Evolutionary conservation across 495 filamentous ascomycete genomes (phyloP), one percentile per base, ranked within the genome.

Genomic region (Halenospora varia): DNA sequence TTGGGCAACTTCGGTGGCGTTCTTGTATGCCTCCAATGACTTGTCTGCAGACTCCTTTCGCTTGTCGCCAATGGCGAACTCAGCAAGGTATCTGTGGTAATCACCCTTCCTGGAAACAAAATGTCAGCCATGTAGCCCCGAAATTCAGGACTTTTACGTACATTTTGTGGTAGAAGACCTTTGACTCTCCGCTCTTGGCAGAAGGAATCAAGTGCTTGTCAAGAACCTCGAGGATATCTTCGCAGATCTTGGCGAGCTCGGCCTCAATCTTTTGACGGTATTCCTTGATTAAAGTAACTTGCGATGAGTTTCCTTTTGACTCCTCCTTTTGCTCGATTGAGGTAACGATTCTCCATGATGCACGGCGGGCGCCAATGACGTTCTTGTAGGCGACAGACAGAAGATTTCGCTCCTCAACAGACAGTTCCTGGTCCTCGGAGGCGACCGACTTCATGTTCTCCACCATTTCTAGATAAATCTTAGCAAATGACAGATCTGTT

Each of bases 111-210:
- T 96, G 44, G 45, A 25, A 48, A 48, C 54, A 40, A 2, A 20
- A 25, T 3, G 55, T 64, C 35, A 67, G 61, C 10, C 1, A 57
- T 22, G 19, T n/a, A 10, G 26, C 13, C 24, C 10, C 24, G 13
- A 1, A 41, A 48, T 47, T 11, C 18, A 42, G 39, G 44, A 22
- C 8, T 29, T 2, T 10, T 57, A 77, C 86, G 58, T 72, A 96
- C 92, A 98, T 98, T 87, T 98, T 98, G 88, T 98, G 94, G 82
- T 98, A 98, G 80, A 98, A 98, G 62, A 98, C 94, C 86, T 97
- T 97, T 62, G 92, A 96, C 81, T 98, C 94, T 71, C 95, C 94
- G 69, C 83, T 89, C 83, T 96, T 87, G 64, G 94, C 95, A 63
- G 91, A 96, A 56, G 91, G 90, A 74, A 98, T 97, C 69, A 98